Base-by-base conservation (phyloP, 2,329 filamentous ascomycete species). In the Incumbomyces delicatus region DNA sequence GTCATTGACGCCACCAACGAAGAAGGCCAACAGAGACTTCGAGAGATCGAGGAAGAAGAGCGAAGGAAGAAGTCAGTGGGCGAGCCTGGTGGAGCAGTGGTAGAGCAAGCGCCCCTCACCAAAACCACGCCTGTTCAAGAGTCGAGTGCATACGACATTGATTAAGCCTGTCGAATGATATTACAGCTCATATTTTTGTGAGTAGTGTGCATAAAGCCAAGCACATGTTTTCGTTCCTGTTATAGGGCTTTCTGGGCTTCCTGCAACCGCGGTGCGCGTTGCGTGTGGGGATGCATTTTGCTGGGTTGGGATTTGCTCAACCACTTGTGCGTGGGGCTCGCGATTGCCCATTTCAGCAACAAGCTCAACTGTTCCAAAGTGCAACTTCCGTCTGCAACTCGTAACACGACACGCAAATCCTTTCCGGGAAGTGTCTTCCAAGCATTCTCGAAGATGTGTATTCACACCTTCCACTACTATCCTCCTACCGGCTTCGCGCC, bases 1-100 rank as follows among this genome's bases (percentile, higher is more conserved):
- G 87, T 98, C 43, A 94, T 98, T 56, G 92, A 98, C 67, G 87
- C 88, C 1, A 98, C 88, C 38, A 94, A 90, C 2, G 83, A 88
- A 61, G 82, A 92, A 62, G 89, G 89, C 2, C 77, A 83, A 70
- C 78, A 81, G 63, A 81, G 81, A 61, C 73, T 90, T 57, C 83
- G 85, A 67, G 79, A 88, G 54, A 76, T 94, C 50, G 82, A 87
- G 63, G 73, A 76, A 20, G 70, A 77, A 53, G 74, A 70, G 54
- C 61, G 59, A 47, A 54, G 56, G 41, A 53, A 56, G 49, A 58
- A 55, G 50, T 47, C 14, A 2, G 41, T 45, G 16, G 53, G 50
- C 6, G 53, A 56, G 33, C 50, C 52, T 33, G 55, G 55, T 22
- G 55, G 54, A 31, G 49, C 53, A 42, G 53, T 51, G 12, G 44